Conservation (phyloP, 371 early-diverging fungal genomes). For the Choanephora cucurbitarum region DNA sequence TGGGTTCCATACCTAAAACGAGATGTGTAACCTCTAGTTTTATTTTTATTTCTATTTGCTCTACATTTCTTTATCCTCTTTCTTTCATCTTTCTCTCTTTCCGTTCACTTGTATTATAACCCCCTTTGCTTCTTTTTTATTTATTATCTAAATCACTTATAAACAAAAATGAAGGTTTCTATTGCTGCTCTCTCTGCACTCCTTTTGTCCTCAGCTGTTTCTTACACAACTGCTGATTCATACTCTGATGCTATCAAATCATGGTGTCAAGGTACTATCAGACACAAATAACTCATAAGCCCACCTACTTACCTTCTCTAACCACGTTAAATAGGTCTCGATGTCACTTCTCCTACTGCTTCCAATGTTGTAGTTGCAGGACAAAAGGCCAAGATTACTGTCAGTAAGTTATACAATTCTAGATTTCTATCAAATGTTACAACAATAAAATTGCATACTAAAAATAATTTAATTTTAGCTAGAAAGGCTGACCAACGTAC, state of each 20-base stretch:
- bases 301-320: neutral
- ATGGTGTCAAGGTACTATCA: constrained; percentile 42
- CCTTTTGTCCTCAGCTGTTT: constrained; percentile 30
- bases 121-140: constrained; percentile 1
- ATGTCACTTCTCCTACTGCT: constrained; percentile 23
- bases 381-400: constrained; percentile 31
- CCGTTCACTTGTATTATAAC: constrained; percentile 1
- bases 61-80: neutral
- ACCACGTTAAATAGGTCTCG: constrained; percentile 21
- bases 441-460: neutral
- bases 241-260: constrained; percentile 47
- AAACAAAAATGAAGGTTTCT: constrained; percentile 46
- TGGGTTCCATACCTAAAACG: neutral
- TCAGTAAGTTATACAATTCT: constrained; percentile 20
- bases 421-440: constrained; percentile 4
- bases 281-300: neutral
- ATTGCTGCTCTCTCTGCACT: constrained; percentile 47
- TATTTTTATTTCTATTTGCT: neutral
- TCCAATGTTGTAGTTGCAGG: constrained; percentile 38
- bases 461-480: constrained; percentile 16
- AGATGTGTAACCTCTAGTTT: neutral
- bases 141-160: neutral
- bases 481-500: constrained; percentile 29
- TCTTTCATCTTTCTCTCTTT: constrained; percentile 3
- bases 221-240: constrained; percentile 39